Evolutionary conservation across 352 stramenopile species (phyloP), one percentile per base, ranked within the genome.

Genomic region (Albugo candida): DNA sequence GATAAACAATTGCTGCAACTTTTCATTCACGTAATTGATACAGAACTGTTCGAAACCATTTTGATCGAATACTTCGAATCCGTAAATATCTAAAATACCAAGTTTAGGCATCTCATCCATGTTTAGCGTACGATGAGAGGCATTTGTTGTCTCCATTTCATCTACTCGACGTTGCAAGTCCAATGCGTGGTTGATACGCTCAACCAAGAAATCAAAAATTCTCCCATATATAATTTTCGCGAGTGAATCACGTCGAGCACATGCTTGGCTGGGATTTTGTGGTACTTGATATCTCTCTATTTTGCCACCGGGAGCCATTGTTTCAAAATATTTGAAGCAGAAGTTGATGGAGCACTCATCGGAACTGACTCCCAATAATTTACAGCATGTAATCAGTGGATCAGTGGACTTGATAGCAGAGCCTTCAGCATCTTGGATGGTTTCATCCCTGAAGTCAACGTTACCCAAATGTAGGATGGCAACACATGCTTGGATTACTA

Each of bases 141-240:
- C 54, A 42, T 58, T 58, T 31, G 24, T 31, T 31, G 24, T 31
- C 3, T 31, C 24, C 24, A 10, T 3, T 39, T 85, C 83, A 45
- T 86, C 73, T 1, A 70, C 71, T 37, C 83, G 81, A 49, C 83
- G 81, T 39, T 91, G 73, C 48, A 91, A 66, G 52, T 91, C 78
- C 13, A 91, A 49, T 5, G 78, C 78, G 51, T 83, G 65, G 48
- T 94, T 95, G 34, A 95, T 65, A 34, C 78, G 73, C 45, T 92
- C 82, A 19, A 99, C 92, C 34, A 99, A 70, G 65, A 96, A 98
- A 44, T 97, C 67, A 64, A 99, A 99, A 12, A 98, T 54, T 35
- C 80, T 81, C 18, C 93, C 92, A 60, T 98, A 98, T 11, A 97
- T 69, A 38, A 93, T 72, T 70, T 97, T 98, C 6, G 93, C 92